Conservation (phyloP, 2,329 filamentous ascomycete species). For the Beauveria bassiana region DNA sequence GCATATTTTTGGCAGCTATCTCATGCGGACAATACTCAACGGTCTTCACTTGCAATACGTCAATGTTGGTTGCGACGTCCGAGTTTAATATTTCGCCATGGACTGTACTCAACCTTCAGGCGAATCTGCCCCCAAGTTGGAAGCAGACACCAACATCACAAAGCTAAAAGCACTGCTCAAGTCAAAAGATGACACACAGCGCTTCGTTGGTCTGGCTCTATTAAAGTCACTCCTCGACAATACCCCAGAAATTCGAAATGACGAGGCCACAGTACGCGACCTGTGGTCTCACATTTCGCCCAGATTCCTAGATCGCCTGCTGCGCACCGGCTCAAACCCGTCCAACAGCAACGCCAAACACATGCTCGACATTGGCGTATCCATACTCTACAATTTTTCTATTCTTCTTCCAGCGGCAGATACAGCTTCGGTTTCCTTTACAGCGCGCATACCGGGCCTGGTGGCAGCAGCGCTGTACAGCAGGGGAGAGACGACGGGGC, state of each 20-base stretch:
- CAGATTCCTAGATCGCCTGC: slow-evolving; percentile 56
- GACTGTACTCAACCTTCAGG: not conserved
- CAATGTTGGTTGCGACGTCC: not conserved
- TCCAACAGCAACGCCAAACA: slow-evolving; percentile 41
- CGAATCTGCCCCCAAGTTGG: not conserved
- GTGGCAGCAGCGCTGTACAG: slow-evolving; percentile 46
- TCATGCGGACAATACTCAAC: too few species aligned
- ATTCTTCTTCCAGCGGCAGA: slow-evolving; percentile 45
- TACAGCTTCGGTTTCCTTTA: slow-evolving; percentile 37
- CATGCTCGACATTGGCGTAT: slow-evolving; percentile 57
- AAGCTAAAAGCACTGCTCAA: slow-evolving; percentile 49
- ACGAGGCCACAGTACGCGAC: slow-evolving; percentile 35
- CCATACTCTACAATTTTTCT: slow-evolving; percentile 55
- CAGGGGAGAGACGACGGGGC: slow-evolving; percentile 41
- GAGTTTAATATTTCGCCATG: not conserved
- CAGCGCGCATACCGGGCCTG: slow-evolving; percentile 45
- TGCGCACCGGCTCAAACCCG: slow-evolving; percentile 43
- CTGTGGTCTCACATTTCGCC: slow-evolving; percentile 55
- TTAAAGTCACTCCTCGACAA: slow-evolving; percentile 60
- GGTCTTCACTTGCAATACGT: too few species aligned
- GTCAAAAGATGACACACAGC: slow-evolving; percentile 57
- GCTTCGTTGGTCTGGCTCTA: slow-evolving; percentile 60
- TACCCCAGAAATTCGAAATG: slow-evolving; percentile 40
- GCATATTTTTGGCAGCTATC: too few species aligned
- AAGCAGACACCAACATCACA: slow-evolving; percentile 22